phyloP scores from a whole-genome alignment of 1,139 yeast genomes.

The Suhomyces choctaworum region DNA sequence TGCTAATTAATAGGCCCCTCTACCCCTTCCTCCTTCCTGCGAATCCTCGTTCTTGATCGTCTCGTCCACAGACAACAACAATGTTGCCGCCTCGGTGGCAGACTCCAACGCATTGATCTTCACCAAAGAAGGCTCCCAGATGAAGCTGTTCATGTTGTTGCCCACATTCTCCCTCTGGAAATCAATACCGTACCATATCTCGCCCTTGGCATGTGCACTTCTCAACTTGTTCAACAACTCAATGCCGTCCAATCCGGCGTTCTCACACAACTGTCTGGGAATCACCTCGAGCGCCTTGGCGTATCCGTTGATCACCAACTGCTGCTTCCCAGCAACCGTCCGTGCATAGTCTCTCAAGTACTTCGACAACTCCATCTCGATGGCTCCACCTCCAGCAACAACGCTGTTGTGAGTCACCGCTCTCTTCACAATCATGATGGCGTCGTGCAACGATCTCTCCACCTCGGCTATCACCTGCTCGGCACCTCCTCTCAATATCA shows the following conservation, averaged over 20 bases:
- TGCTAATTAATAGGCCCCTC: constrained; percentile 52
- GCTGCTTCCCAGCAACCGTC: constrained; percentile 93
- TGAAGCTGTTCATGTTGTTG: constrained; percentile 80
- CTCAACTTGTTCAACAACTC: constrained; percentile 87
- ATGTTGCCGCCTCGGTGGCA: constrained; percentile 96
- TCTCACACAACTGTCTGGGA: constrained; percentile 96
- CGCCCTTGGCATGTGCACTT: constrained; percentile 93
- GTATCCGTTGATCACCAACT: constrained; percentile 83
- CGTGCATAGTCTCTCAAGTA: constrained; percentile 83
- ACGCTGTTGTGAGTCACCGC: constrained; percentile 83
- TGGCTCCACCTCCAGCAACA: constrained; percentile 99
- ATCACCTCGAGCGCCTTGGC: constrained; percentile 94
- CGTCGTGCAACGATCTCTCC: constrained; percentile 95
- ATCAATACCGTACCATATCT: constrained; percentile 88
- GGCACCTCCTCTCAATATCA: constrained; percentile 94
- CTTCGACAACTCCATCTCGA: constrained; percentile 94
- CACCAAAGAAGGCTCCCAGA: constrained; percentile 98
- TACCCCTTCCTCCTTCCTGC: constrained; percentile 63
- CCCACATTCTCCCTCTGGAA: constrained; percentile 82
- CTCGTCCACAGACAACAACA: constrained; percentile 91
- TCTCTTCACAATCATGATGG: constrained; percentile 96
- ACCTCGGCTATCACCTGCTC: constrained; percentile 98
- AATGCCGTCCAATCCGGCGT: constrained; percentile 96
- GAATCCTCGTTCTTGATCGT: constrained; percentile 82
- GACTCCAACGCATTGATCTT: constrained; percentile 91